Conservation (phyloP, 116 monocot genomes). For the Thalassia testudinum region DNA sequence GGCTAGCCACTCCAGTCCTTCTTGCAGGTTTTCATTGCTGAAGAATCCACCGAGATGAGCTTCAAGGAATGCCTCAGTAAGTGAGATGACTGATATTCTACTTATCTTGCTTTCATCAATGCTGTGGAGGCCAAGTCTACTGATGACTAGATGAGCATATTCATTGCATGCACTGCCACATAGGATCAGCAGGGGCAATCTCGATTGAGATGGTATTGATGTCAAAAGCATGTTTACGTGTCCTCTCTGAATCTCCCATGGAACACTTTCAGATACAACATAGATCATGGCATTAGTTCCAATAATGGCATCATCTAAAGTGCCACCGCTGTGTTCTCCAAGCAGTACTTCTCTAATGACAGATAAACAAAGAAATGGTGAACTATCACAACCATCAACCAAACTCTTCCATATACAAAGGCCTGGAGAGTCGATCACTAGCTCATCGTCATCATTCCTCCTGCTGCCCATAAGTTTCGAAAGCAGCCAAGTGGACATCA, state of each 20-base stretch:
- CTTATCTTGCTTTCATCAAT: constrained; percentile 30
- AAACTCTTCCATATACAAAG: constrained; percentile 58
- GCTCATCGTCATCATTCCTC: constrained; percentile 20
- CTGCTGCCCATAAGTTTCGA: constrained; percentile 45
- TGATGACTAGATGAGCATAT: constrained; percentile 18
- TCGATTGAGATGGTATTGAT: constrained; percentile 46
- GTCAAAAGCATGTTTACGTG: constrained; percentile 32
- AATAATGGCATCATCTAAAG: constrained; percentile 14
- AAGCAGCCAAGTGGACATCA: constrained; percentile 54
- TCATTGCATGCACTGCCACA: constrained; percentile 8
- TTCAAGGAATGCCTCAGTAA: constrained; percentile 4
- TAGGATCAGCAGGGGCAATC: constrained; percentile 63
- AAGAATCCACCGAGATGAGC: constrained; percentile 28
- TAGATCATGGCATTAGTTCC: constrained; percentile 50
- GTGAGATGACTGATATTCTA: constrained; percentile 30
- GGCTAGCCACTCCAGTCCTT: constrained; percentile 71
- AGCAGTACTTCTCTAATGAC: constrained; percentile 26
- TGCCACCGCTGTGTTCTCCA: constrained; percentile 8
- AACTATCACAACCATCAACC: constrained; percentile 1
- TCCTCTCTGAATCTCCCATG: constrained; percentile 53
- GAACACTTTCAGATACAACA: constrained; percentile 45
- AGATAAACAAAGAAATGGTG: constrained; percentile 38
- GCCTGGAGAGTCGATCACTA: constrained; percentile 25
- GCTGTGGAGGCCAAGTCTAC: constrained; percentile 35
- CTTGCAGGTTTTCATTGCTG: constrained; percentile 47